Conservation (phyloP, 805 yeast genomes). For the Schwanniomyces polymorphus region DNA sequence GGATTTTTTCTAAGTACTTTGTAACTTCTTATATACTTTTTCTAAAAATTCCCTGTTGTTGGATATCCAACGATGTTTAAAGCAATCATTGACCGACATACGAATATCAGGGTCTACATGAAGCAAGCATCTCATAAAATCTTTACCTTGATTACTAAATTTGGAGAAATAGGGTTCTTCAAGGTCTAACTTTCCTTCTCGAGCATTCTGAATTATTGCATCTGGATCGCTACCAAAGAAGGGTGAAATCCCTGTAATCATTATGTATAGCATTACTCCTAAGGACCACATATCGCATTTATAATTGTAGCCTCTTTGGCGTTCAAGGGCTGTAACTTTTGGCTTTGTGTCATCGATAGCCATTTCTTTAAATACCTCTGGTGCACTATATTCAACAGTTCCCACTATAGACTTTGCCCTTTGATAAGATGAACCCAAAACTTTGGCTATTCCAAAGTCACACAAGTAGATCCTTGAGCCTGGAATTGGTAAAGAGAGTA, state of each 20-base stretch:
- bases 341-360: slow-evolving; percentile 21
- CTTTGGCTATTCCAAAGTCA: slow-evolving; percentile 61
- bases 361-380: slow-evolving; percentile 52
- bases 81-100: slow-evolving; percentile 35
- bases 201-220: slow-evolving; percentile 42
- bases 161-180: slow-evolving; percentile 40
- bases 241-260: slow-evolving; percentile 66
- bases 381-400: slow-evolving; percentile 73
- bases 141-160: slow-evolving; percentile 43
- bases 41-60: slow-evolving; percentile 34
- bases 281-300: slow-evolving; percentile 73
- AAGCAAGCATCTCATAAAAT: slow-evolving; percentile 43
- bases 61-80: slow-evolving; percentile 50
- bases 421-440: slow-evolving; percentile 13
- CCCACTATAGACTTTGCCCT: slow-evolving; percentile 56
- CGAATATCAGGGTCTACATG: slow-evolving; percentile 38
- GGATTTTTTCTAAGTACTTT: neutral
- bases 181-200: slow-evolving; percentile 40
- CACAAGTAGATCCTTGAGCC: slow-evolving; percentile 57
- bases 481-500: slow-evolving; percentile 53
- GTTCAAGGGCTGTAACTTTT: neutral
- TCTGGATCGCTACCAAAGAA: slow-evolving; percentile 46
- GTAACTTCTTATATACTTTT: slow-evolving; percentile 29
- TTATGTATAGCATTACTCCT: slow-evolving; percentile 59
- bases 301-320: slow-evolving; percentile 44